Evolutionary conservation across 2,329 filamentous ascomycete species (phyloP), one percentile per base, ranked within the genome.

Genomic region (Colletotrichum sp.): DNA sequence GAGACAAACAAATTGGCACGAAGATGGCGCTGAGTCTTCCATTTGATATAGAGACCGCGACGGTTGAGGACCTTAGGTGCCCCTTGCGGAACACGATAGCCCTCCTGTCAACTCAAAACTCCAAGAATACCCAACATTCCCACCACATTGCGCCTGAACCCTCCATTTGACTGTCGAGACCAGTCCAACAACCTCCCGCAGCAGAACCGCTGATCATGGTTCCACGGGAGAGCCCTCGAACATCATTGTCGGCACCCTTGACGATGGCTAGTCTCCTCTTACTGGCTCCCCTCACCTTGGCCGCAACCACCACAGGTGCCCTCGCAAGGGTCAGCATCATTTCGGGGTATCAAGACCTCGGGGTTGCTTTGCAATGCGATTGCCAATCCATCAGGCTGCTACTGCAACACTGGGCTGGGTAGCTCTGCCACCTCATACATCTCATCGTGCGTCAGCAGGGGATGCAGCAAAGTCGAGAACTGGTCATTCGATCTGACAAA

Each of bases 381-480:
- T 80, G 77, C 74, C 68, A 66, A 13, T 78, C 79, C 7, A 76
- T 78, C 70, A 80, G 79, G 71, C 36, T 81, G 80, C 72, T 78
- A 78, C 71, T 81, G 80, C 71, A 78, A 77, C 67, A 74, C 78
- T 12, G 75, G 68, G 36, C 77, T 78, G 48, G 78, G 70, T 6
- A 73, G 70, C 65, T 81, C 78, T 56, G 80, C 80, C 6, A 79
- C 79, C 3, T 70, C 77, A 12, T 80, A 81, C 66, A 73, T 82
- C 52, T 77, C 71, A 6, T 68, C 65, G 9, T 81, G 80, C 72
- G 76, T 82, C 56, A 78, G 78, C 65, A 70, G 64, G 10, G 71
- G 78, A 55, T 81, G 80, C 75, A 76, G 65, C 24, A 61, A 71
- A 24, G 75, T 77, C 26, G 80, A 78, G 38, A 70, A 73, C 58